Percentiles rank a stretch among this genome's conserved stretches.
Evolutionary conservation across 805 yeast species (phyloP).

Genomic region (Candida suzukii): DNA sequence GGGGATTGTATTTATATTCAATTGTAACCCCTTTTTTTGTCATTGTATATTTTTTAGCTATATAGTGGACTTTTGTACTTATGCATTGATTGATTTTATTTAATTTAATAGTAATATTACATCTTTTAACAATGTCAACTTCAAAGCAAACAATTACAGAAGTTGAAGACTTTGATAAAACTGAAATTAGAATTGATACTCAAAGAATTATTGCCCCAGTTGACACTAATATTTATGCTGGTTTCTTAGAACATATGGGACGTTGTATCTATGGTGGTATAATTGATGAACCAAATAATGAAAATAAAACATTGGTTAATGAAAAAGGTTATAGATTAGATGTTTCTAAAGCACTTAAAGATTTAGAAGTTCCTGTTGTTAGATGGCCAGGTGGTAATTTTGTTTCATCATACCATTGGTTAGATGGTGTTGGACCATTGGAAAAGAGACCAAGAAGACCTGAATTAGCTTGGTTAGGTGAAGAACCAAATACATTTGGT

Average conservation of each 20-base stretch:
- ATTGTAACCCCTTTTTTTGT: too few relatives aligned
- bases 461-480: conserved; percentile 28
- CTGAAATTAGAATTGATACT: conserved; percentile 23
- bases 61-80: neutral
- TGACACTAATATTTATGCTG: conserved; percentile 24
- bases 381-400: conserved; percentile 32
- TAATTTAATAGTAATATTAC: too few relatives aligned
- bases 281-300: conserved; percentile 24
- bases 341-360: conserved; percentile 24
- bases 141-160: conserved; percentile 13
- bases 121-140: conserved; percentile 9
- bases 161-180: conserved; percentile 6
- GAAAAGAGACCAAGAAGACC: conserved; percentile 24
- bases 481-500: conserved; percentile 26
- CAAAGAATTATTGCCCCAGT: conserved; percentile 18
- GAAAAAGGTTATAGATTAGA: conserved; percentile 23
- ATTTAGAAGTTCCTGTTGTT: conserved; percentile 25
- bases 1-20: too few relatives aligned
- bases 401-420: conserved; percentile 28
- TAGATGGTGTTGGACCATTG: conserved; percentile 27
- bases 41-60: too few relatives aligned
- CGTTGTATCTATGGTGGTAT: conserved; percentile 30
- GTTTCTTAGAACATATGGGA: conserved; percentile 30
- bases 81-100: too few relatives aligned
- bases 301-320: conserved; percentile 9